These are phyloP conservation scores for Cutaneotrichosporon spelunceum DNA, from an alignment of 1,284 basidiomycete species.

Conservation along the genomic window DNA sequence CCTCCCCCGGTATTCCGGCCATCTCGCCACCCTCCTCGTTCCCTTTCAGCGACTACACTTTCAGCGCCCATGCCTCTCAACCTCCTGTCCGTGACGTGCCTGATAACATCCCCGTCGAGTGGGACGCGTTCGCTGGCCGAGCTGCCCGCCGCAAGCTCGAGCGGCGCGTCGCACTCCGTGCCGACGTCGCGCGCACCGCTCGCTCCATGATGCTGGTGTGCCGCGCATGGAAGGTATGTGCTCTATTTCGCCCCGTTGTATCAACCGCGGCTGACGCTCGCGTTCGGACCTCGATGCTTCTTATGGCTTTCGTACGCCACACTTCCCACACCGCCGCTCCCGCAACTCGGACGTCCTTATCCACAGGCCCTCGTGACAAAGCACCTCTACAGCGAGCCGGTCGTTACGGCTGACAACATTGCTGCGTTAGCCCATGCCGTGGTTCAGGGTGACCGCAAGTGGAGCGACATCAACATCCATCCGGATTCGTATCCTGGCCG, in stretches of 20 bases:
- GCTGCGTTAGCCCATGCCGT: conserved; percentile 61
- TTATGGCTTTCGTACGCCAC: neutral
- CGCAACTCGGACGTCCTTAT: neutral
- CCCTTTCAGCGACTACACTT: neutral
- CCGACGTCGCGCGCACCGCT: conserved; percentile 14
- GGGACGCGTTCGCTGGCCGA: conserved; percentile 36
- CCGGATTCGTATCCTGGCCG: conserved; percentile 77
- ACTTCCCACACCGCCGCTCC: neutral
- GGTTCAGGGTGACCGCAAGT: conserved; percentile 64
- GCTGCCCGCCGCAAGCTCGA: conserved; percentile 12
- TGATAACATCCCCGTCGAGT: conserved; percentile 10
- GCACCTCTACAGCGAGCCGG: conserved; percentile 63
- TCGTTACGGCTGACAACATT: conserved; percentile 56
- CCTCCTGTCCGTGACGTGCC: neutral
- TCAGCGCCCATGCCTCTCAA: neutral
- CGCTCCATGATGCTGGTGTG: conserved; percentile 61
- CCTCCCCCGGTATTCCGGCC: neutral
- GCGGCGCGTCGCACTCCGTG: conserved; percentile 6
- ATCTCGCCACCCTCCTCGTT: neutral
- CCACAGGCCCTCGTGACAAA: conserved; percentile 64
- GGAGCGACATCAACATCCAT: conserved; percentile 79
- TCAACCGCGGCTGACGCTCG: neutral
- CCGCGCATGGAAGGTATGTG: conserved; percentile 66
- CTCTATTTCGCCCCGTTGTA: neutral
- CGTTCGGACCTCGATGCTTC: conserved; percentile 7